Conservation (phyloP, 306 rosid species). For the Trifolium fragiferum region DNA sequence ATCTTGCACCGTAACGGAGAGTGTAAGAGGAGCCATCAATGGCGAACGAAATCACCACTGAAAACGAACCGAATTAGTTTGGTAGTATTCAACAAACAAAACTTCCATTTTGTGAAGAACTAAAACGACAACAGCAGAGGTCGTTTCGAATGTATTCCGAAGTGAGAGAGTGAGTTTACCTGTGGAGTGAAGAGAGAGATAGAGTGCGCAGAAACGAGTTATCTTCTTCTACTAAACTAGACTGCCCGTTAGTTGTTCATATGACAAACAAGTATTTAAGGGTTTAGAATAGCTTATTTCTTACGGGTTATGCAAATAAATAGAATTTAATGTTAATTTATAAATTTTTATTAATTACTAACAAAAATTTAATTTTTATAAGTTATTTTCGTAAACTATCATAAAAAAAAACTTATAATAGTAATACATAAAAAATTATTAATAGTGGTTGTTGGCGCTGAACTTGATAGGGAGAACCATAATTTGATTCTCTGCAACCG, state of each 20-base stretch:
- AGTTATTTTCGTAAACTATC: no score
- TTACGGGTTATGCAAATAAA: no score
- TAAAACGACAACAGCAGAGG: not conserved
- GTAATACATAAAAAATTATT: no score
- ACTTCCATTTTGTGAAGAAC: not conserved
- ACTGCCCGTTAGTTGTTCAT: not conserved
- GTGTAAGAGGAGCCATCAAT: constrained; percentile 60
- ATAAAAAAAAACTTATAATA: no score
- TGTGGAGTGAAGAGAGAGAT: constrained; percentile 2
- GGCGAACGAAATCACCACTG: not conserved
- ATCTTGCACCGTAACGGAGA: constrained; percentile 52
- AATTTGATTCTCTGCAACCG: no score
- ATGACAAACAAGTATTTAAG: no score
- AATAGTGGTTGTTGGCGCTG: no score
- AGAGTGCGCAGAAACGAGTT: not conserved
- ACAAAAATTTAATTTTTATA: no score
- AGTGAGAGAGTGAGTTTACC: constrained; percentile 14
- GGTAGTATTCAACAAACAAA: not conserved
- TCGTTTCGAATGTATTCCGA: constrained; percentile 5
- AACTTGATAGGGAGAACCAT: no score
- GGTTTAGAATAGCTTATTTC: no score
- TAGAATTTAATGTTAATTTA: no score
- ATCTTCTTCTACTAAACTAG: not conserved
- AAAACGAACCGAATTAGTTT: constrained; percentile 34
- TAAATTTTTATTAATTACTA: no score